Conservation (phyloP, 1,139 yeast genomes). For the Diutina neorugosa region DNA sequence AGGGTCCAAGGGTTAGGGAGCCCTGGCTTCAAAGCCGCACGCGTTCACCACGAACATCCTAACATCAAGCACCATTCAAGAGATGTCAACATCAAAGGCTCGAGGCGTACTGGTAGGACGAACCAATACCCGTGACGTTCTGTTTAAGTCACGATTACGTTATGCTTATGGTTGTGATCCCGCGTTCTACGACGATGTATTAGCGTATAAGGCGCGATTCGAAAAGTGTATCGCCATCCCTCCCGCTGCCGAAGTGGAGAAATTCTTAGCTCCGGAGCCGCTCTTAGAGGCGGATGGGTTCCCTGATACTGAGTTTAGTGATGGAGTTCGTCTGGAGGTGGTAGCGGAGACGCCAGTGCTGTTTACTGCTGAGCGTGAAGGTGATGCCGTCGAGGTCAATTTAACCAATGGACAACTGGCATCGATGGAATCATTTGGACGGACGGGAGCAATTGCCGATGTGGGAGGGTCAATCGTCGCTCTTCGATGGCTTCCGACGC, state of each 20-base stretch:
- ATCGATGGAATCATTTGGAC: neutral
- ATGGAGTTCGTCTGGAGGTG: neutral
- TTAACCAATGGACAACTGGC: neutral
- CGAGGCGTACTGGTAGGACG: neutral
- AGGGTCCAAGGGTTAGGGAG: too few relatives aligned
- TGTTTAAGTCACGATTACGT: neutral
- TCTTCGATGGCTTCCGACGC: slow-evolving; percentile 39
- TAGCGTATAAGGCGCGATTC: neutral
- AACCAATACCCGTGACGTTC: neutral
- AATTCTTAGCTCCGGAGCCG: neutral
- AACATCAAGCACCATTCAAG: neutral
- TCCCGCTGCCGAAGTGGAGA: neutral
- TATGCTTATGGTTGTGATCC: slow-evolving; percentile 1
- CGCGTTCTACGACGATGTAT: neutral
- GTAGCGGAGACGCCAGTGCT: neutral
- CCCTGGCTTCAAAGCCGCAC: too few relatives aligned
- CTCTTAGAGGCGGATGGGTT: neutral
- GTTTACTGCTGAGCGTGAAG: neutral
- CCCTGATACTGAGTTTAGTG: neutral
- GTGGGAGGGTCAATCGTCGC: slow-evolving; percentile 47
- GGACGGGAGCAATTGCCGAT: slow-evolving; percentile 15
- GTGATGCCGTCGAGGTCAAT: too few relatives aligned
- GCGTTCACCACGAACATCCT: neutral
- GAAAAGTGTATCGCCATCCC: neutral
- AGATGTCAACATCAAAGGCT: neutral